Conservation (phyloP, 148 eudicot genomes). For the Beta vulgaris region DNA sequence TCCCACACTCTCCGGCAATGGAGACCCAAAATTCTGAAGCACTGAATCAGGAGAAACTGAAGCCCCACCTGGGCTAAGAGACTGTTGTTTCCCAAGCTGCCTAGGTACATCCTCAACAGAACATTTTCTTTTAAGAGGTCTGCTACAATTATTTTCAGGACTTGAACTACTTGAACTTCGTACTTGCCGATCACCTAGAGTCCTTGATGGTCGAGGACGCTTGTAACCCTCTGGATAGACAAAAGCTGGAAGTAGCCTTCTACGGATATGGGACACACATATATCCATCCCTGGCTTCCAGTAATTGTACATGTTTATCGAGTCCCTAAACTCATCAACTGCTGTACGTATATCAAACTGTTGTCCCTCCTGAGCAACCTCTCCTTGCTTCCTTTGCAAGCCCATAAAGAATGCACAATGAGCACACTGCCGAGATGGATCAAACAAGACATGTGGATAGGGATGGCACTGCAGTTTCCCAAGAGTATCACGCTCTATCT, state of each 20-base stretch:
- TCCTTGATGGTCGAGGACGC: constrained; percentile 40
- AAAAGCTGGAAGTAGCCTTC: constrained; percentile 63
- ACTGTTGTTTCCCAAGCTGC: constrained; percentile 34
- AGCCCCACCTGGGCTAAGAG: constrained; percentile 33
- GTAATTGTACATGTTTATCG: constrained; percentile 53
- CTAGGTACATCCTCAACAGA: constrained; percentile 26
- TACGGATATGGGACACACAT: constrained; percentile 63
- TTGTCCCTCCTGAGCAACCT: constrained; percentile 64
- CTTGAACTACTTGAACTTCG: constrained; percentile 26
- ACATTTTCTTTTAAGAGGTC: constrained; percentile 39
- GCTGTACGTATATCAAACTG: constrained; percentile 79
- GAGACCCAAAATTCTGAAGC: constrained; percentile 19
- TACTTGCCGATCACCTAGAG: constrained; percentile 26
- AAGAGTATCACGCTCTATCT: constrained; percentile 78
- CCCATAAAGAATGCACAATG: constrained; percentile 86
- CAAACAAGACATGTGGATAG: constrained; percentile 62
- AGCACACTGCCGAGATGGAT: constrained; percentile 52
- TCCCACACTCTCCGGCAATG: constrained; percentile 20
- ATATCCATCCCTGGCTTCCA: constrained; percentile 90
- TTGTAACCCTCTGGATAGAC: constrained; percentile 60
- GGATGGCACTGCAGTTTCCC: constrained; percentile 92
- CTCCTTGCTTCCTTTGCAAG: constrained; percentile 75
- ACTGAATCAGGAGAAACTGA: constrained; percentile 51
- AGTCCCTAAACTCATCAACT: constrained; percentile 65
- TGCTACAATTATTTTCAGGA: constrained; percentile 31